Base-by-base conservation (phyloP, 192 early-diverging fungal genomes). In the Lobulomyces angularis region DNA sequence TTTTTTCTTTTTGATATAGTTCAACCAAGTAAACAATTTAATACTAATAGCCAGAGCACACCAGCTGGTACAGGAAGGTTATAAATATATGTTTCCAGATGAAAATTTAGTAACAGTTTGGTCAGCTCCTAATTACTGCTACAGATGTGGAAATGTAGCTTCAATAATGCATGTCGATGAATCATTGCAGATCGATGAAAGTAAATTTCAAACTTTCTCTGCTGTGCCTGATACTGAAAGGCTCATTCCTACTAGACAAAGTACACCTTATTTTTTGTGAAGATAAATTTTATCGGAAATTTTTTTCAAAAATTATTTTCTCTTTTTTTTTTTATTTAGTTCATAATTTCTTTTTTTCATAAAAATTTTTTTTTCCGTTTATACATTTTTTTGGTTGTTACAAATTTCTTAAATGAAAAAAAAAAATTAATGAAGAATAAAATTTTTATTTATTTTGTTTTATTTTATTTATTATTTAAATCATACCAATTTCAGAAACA, bases 41-140 rank as follows among this genome's bases (percentile, higher is more conserved):
- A 77, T 74, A 17, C 65, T 94, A 12, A 86, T 98, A 48, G 85
- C 90, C 14, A 71, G 94, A 17, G 94, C 94, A 2, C 94, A 98
- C 66, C 94, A 98, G 53, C 71, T 98, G 35, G 90, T 93, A 16
- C 90, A 94, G 64, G 94, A 98, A 56, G 91, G 95, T 9, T 98
- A 85, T 69, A 92, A 92, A 51, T 88, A 83, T 63, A 89, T 84
- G 80, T 90, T 88, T 56, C 43, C 61, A 9, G 86, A 97, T 46
- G 83, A 94, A 43, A 86, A 88, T 44, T 67, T 98, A 41, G 90
- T 94, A 5, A 98, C 95, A 5, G 73, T 79, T 16, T 95, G 94
- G 94, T 86, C 82, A 27, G 92, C 90, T 8, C 72, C 72, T 8
- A 75, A 75, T 45, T 76, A 76, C 56, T 76, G 73, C 56, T 76